Evolutionary conservation across 345 rosid species (phyloP).

Genomic region (Adansonia digitata): DNA sequence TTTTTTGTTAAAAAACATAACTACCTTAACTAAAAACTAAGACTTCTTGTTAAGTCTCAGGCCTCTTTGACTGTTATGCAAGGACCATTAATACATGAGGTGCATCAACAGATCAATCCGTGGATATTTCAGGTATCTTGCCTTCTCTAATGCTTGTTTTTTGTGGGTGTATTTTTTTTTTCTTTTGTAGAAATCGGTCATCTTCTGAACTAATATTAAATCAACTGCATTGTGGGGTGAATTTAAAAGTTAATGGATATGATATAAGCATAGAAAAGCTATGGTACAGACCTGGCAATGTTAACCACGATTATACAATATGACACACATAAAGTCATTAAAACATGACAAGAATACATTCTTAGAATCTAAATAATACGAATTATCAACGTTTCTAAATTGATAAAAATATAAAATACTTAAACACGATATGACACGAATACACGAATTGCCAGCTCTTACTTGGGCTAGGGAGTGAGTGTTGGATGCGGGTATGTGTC

Average conservation of each 20-base stretch:
- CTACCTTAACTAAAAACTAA: constrained; percentile 3
- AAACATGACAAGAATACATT: no score
- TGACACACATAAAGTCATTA: no score
- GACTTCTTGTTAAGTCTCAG: constrained; percentile 38
- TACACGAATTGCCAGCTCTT: no score
- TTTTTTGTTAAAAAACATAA: constrained; percentile 8
- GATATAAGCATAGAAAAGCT: background rate
- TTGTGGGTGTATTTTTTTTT: background rate
- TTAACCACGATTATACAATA: no score
- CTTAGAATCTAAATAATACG: no score
- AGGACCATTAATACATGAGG: constrained; percentile 79
- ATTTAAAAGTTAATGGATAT: background rate
- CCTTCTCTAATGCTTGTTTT: constrained; percentile 6
- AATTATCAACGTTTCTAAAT: no score
- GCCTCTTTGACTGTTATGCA: constrained; percentile 55
- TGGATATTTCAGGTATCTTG: constrained; percentile 84
- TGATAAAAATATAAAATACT: no score
- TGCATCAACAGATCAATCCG: constrained; percentile 69
- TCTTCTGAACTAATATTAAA: constrained; percentile 7
- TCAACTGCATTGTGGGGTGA: background rate
- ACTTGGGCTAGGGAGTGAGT: background rate
- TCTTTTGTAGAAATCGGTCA: constrained; percentile 8
- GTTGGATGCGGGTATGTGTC: background rate
- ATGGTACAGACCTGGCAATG: no score
- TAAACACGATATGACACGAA: no score